phyloP scores from a whole-genome alignment of 179 eudicot genomes.

The Gypsophila paniculata region DNA sequence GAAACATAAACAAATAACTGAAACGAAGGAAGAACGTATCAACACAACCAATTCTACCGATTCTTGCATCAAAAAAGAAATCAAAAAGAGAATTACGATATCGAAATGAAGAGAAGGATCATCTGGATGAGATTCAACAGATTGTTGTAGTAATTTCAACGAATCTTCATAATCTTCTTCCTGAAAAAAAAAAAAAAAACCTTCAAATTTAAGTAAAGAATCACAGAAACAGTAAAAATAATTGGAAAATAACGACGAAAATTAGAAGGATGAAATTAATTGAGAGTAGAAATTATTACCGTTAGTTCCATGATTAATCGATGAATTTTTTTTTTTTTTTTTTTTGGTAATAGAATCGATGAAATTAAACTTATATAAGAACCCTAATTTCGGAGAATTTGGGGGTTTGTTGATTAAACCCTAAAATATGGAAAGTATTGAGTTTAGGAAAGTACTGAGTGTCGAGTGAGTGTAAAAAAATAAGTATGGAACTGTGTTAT shows the following conservation, averaged over 20 bases:
- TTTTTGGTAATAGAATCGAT: too few relatives aligned
- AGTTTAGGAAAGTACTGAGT: too few relatives aligned
- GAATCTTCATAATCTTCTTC: constrained; percentile 24
- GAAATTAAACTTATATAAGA: not conserved
- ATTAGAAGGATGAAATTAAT: not conserved
- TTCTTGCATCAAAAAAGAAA: not conserved
- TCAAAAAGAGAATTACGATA: constrained; percentile 20
- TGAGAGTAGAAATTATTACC: not conserved
- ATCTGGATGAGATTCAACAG: constrained; percentile 43
- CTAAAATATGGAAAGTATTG: too few relatives aligned
- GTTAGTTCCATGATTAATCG: constrained; percentile 1
- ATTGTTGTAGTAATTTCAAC: constrained; percentile 32
- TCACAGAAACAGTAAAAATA: not conserved
- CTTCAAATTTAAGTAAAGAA: not conserved
- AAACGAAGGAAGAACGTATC: too few relatives aligned
- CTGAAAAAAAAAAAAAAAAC: too few relatives aligned
- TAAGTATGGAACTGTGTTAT: too few relatives aligned
- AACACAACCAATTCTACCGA: not conserved
- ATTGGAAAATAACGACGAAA: too few relatives aligned
- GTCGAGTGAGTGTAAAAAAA: too few relatives aligned
- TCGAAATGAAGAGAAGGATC: constrained; percentile 45
- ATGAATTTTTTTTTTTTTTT: too few relatives aligned
- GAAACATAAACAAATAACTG: too few relatives aligned
- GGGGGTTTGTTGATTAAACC: not conserved
- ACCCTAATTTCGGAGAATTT: not conserved